A percentile compares a stretch with the other conserved stretches of the same genome.
These are phyloP conservation scores for Dioszegia aurantiaca DNA, from an alignment of 768 basidiomycete genomes.

Conservation along the genomic window DNA sequence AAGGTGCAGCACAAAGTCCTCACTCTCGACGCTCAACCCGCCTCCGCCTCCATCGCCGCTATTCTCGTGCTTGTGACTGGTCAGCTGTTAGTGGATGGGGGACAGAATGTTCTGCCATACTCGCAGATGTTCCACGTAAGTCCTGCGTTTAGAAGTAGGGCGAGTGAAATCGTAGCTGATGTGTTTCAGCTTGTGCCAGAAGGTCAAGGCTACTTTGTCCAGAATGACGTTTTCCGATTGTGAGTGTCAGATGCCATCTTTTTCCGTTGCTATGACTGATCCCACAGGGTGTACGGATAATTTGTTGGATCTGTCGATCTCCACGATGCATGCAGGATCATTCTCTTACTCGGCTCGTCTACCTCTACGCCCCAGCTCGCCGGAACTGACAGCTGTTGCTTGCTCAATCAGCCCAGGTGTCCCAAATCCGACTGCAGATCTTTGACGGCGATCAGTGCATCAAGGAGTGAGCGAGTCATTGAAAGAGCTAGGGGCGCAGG, in stretches of 20 bases:
- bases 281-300: conserved; percentile 11
- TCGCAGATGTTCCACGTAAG: conserved; percentile 80
- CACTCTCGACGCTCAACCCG: conserved; percentile 86
- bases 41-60: conserved; percentile 60
- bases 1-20: conserved; percentile 75
- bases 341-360: too few species aligned
- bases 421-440: too few species aligned
- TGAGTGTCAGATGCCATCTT: conserved; percentile 19
- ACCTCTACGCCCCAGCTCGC: too few species aligned
- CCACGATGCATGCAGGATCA: too few species aligned
- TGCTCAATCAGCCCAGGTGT: too few species aligned
- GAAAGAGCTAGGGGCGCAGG: too few species aligned
- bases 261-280: neutral
- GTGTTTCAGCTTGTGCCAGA: conserved; percentile 64
- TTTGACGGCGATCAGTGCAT: too few species aligned
- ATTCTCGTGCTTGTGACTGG: conserved; percentile 86
- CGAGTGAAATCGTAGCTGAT: neutral
- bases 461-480: too few species aligned
- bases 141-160: neutral
- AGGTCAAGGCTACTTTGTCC: conserved; percentile 70
- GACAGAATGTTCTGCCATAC: conserved; percentile 75
- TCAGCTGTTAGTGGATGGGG: conserved; percentile 75
- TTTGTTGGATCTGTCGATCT: neutral
- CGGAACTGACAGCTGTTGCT: too few species aligned
- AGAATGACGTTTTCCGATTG: conserved; percentile 84